These are phyloP conservation scores for Corchorus capsularis DNA, from an alignment of 345 rosid genomes.

Conservation along the genomic window DNA sequence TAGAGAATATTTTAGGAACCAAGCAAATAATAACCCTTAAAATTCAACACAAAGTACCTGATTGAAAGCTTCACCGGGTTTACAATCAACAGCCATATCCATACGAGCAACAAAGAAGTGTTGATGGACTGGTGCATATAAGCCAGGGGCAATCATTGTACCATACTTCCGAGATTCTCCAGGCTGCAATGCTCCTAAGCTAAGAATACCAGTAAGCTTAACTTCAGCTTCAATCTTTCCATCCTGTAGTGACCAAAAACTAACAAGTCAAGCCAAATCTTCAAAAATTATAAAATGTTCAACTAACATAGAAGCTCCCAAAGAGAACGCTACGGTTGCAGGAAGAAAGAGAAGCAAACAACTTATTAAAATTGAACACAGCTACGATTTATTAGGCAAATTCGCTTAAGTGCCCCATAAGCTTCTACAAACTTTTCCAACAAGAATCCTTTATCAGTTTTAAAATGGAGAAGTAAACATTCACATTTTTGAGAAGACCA, in stretches of 20 bases:
- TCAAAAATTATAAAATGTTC: neutral
- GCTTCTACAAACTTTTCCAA: neutral
- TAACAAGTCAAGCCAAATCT: neutral
- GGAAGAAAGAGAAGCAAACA: neutral
- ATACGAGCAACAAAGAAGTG: slow-evolving; percentile 79
- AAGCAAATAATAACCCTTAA: neutral
- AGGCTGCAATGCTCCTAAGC: slow-evolving; percentile 75
- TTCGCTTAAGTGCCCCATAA: neutral
- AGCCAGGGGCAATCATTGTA: slow-evolving; percentile 72
- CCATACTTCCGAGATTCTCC: slow-evolving; percentile 73
- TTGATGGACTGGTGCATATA: slow-evolving; percentile 81
- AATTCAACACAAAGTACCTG: slow-evolving; percentile 36
- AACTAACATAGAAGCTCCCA: neutral
- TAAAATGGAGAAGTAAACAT: neutral
- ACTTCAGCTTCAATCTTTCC: slow-evolving; percentile 82
- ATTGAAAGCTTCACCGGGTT: slow-evolving; percentile 70
- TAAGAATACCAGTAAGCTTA: slow-evolving; percentile 73
- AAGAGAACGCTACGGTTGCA: neutral
- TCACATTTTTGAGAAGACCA: neutral
- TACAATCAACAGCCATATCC: slow-evolving; percentile 82
- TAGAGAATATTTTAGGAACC: neutral
- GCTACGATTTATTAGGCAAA: neutral
- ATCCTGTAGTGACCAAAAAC: slow-evolving; percentile 40
- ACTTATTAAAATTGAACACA: neutral
- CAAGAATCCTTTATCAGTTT: neutral